Evolutionary conservation across 805 yeast genomes (phyloP), one percentile per base, ranked within the genome.

Genomic region (Wickerhamomyces tratensis): DNA sequence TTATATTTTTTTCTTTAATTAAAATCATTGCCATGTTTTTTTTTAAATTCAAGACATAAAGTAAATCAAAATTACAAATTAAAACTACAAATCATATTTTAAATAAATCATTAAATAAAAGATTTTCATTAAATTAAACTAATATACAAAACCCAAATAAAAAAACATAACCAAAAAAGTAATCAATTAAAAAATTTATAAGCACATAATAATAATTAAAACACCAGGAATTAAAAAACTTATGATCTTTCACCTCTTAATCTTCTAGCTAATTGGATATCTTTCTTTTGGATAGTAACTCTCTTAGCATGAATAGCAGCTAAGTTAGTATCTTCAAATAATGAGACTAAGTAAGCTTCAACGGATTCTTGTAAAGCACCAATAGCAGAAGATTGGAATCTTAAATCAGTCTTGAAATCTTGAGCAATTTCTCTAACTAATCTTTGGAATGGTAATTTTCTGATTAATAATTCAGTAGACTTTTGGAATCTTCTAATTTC

Each of bases 291-390:
- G 63, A 91, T 87, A 52, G 98, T 91, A 57, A 91, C 98, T 74
- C 98, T 84, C 82, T 93, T 91, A 61, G 98, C 98, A 71, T 91
- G 98, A 56, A 88, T 86, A 52, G 98, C 97, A 74, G 97, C 93
- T 74, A 91, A 78, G 76, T 89, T 91, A 53, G 98, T 93, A 69
- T 93, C 98, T 76, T 91, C 98, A 57, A 91, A 93, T 61, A 91
- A 71, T 47, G 96, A 86, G 43, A 91, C 96, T 59, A 93, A 76
- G 78, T 88, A 93, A 61, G 97, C 97, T 76, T 91, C 98, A 49
- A 91, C 96, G 50, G 98, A 89, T 73, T 93, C 98, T 70, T 91
- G 98, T 59, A 91, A 75, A 55, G 98, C 98, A 71, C 95, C 89
- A 53, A 91, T 84, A 53, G 98, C 98, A 53, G 95, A 85, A 44